Evolutionary conservation across 768 basidiomycete species (phyloP), one percentile per base, ranked within the genome.

Genomic region (Tulasnella sp.): DNA sequence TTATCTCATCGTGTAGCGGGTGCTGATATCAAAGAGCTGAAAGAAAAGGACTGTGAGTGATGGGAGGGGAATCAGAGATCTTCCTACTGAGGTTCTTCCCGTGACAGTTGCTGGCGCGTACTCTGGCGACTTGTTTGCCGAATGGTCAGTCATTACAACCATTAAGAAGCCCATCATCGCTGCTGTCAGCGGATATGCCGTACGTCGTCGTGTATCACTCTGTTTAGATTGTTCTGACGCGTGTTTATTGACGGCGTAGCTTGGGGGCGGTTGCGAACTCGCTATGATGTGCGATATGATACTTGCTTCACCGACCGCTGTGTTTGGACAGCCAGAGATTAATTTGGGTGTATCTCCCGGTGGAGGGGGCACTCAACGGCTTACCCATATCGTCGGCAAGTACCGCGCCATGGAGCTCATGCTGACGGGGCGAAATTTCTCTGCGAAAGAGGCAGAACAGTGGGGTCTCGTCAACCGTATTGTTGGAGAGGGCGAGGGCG

Each of bases 121-220:
- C 76, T 80, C 80, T 67, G 78, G 75, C 68, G 83, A 83, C 66
- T 97, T 93, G 71, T 75, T 98, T 55, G 78, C 67, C 3, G 65
- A 84, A 66, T 99, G 96, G 94, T 40, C 62, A 5, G 46, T 70
- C 39, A 66, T 80, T n/a, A 64, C 68, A 6, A 63, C 64, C 12
- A 68, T 75, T 57, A 64, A 69, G 34, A 75, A 75, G 63, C 75
- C 75, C 19, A 72, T 75, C 61, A 66, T 76, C 40, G 75, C 72
- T 17, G 75, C 75, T 4, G 73, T 75, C 14, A 69, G 69, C 40
- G 75, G 74, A 1, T 75, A 72, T 60, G 73, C 73, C 21, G 74
- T 76, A 49, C 43, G 73, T 67, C 17, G 17, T 25, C 12, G 21
- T 37, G 15, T 7, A 12, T 53, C 12, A 36, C 27, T 37, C n/a